These are phyloP conservation scores for Erodium moschatum DNA, from an alignment of 441 rosid species.

Conservation along the genomic window DNA sequence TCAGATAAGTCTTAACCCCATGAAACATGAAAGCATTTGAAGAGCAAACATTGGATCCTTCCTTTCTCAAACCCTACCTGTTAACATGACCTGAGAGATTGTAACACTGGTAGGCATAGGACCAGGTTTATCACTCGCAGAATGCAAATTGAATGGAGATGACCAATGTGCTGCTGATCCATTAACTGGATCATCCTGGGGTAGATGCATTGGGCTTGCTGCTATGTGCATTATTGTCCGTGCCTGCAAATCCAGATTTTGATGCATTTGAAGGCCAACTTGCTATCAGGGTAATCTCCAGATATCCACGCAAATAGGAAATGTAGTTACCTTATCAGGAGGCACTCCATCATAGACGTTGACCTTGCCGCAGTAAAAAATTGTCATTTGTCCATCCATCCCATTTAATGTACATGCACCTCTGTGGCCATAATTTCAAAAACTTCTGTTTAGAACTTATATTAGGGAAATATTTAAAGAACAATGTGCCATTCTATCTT, in stretches of 20 bases:
- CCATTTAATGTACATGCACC: constrained; percentile 37
- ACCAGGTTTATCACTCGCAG: constrained; percentile 25
- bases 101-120: constrained; percentile 32
- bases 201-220: constrained; percentile 47
- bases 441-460: constrained; percentile 18
- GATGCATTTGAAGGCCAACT: constrained; percentile 35
- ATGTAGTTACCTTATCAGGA: constrained; percentile 66
- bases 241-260: constrained; percentile 63
- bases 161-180: constrained; percentile 33
- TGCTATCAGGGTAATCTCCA: constrained; percentile 27
- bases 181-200: constrained; percentile 34
- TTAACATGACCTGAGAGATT: constrained; percentile 35
- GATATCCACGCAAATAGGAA: constrained; percentile 30
- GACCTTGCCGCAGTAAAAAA: constrained; percentile 88
- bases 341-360: constrained; percentile 78
- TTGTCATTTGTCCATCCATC: constrained; percentile 65
- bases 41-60: constrained; percentile 11
- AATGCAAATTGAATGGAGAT: constrained; percentile 34
- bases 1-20: background rate
- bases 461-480: background rate
- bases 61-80: constrained; percentile 39
- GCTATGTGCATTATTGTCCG: constrained; percentile 79
- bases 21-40: constrained; percentile 7
- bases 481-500: background rate
- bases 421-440: constrained; percentile 33